Evolutionary conservation across 73 alveolate genomes (phyloP).

Genomic region (Breviolum minutum): DNA sequence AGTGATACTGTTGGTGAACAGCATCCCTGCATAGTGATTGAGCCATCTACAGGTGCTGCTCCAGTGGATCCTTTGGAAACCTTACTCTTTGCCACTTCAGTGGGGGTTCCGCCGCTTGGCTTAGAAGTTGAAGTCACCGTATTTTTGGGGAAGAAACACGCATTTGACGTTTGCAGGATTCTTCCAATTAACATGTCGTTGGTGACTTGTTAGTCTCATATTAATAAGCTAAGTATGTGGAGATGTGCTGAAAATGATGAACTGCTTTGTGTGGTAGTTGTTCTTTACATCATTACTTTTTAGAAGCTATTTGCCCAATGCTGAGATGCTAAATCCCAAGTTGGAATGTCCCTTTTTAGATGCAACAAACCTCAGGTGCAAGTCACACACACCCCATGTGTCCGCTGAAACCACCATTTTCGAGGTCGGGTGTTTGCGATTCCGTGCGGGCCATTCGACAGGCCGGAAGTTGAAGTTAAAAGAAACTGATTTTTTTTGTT

Average conservation of each 20-base stretch:
- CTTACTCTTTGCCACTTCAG: conserved; percentile 46
- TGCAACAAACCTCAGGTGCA: no score
- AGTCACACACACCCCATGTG: neutral
- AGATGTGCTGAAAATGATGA: neutral
- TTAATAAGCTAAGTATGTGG: neutral
- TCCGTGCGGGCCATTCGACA: conserved; percentile 67
- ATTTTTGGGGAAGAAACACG: neutral
- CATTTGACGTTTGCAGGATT: neutral
- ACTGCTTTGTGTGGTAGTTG: no score
- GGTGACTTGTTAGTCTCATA: no score
- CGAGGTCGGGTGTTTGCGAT: conserved; percentile 50
- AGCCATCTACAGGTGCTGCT: neutral
- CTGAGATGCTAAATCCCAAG: no score
- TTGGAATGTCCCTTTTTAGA: no score
- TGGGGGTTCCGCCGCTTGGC: conserved; percentile 34
- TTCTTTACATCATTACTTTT: no score
- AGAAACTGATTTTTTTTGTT: no score
- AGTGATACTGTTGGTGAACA: no score
- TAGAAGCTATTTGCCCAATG: no score
- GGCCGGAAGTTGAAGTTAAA: neutral
- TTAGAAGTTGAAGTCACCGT: neutral
- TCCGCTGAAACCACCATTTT: no score
- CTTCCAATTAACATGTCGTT: neutral
- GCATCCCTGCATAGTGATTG: neutral
- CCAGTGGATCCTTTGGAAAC: conserved; percentile 45